Base-by-base conservation (phyloP, 2,329 filamentous ascomycete genomes). In the Phaeosphaeriaceae sp. region DNA sequence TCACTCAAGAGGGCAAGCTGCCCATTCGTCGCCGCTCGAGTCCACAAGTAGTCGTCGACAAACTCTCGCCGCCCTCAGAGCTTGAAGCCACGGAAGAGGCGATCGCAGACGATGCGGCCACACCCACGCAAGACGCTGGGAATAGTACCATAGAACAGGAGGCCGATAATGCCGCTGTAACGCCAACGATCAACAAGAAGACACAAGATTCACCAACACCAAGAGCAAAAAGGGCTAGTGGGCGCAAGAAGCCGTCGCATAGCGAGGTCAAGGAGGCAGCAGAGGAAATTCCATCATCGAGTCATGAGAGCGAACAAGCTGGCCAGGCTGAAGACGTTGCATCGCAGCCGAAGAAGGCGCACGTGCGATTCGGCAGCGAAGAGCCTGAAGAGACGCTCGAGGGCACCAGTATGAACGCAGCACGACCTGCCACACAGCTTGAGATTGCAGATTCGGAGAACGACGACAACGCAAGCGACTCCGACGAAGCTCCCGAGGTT, bases 401-500 rank as follows among this genome's bases (percentile, higher is more conserved):
- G 20, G 27, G 53, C 19, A 46, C 54, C 17, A 40, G 25, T 25
- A 48, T 51, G 24, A 65, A 61, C 57, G 5, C 52, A 53, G n/a
- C 58, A 66, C 51, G 57, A 56, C 27, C 61, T 61, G 33, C 54
- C 7, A 25, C 53, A 24, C 52, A 45, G 21, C 13, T 49, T 15
- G 54, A 57, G 10, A 51, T 61, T 21, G 52, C 62, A 13, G 62
- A 67, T n/a, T 51, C 48, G n/a, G n/a, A n/a, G n/a, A n/a, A n/a
- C 11, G 68, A 74, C 17, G 69, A 70, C 56, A 66, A 68, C 15
- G 69, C 58, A 31, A 71, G 63, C 60, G 75, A 76, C 61, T 74
- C 75, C 0, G 76, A 77, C 54, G 75, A 77, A 59, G 76, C 75
- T 7, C 76, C 77, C n/a, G 77, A 78, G 51, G 66, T 72, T 15